Percentiles rank a stretch among this genome's conserved stretches.
Conservation (phyloP, 1,139 yeast species). For the Yamadazyma dushanensis region DNA sequence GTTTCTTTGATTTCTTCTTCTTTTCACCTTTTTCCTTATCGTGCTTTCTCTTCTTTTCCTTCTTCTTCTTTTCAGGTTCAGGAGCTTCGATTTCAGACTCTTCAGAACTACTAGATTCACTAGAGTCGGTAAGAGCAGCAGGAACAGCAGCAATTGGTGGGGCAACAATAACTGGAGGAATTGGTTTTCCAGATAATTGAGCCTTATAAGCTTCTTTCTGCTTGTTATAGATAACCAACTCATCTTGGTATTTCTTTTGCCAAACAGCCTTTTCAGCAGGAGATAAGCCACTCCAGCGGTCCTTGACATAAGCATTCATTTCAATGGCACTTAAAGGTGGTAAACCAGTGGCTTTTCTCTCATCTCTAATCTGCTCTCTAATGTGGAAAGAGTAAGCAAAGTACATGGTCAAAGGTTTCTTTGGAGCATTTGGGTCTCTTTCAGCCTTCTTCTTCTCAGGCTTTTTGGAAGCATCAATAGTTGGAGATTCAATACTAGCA, state of each 20-base stretch:
- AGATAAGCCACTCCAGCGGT: slow-evolving; percentile 70
- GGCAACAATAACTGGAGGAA: slow-evolving; percentile 10
- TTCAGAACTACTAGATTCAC: slow-evolving; percentile 11
- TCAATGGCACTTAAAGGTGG: slow-evolving; percentile 71
- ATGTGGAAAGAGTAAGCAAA: slow-evolving; percentile 72
- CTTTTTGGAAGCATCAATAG: slow-evolving; percentile 8
- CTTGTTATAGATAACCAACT: slow-evolving; percentile 61
- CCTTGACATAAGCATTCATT: slow-evolving; percentile 74
- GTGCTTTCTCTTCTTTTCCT: slow-evolving; percentile 21
- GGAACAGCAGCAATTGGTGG: slow-evolving; percentile 13
- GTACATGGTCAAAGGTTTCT: slow-evolving; percentile 73
- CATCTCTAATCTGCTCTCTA: slow-evolving; percentile 64
- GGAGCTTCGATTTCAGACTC: slow-evolving; percentile 16
- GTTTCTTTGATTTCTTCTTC: slow-evolving; percentile 20
- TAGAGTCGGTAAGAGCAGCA: slow-evolving; percentile 1
- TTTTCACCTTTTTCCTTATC: slow-evolving; percentile 22
- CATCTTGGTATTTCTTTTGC: slow-evolving; percentile 71
- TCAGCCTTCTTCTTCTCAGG: slow-evolving; percentile 44
- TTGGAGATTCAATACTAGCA: slow-evolving; percentile 16
- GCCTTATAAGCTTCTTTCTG: slow-evolving; percentile 62
- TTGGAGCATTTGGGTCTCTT: slow-evolving; percentile 61
- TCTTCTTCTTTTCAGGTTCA: slow-evolving; percentile 27
- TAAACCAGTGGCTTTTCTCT: slow-evolving; percentile 57
- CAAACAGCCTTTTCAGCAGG: slow-evolving; percentile 71
- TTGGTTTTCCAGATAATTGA: slow-evolving; percentile 9